Conservation (phyloP, 2,329 filamentous ascomycete species). For the Clarireedia sp. region DNA sequence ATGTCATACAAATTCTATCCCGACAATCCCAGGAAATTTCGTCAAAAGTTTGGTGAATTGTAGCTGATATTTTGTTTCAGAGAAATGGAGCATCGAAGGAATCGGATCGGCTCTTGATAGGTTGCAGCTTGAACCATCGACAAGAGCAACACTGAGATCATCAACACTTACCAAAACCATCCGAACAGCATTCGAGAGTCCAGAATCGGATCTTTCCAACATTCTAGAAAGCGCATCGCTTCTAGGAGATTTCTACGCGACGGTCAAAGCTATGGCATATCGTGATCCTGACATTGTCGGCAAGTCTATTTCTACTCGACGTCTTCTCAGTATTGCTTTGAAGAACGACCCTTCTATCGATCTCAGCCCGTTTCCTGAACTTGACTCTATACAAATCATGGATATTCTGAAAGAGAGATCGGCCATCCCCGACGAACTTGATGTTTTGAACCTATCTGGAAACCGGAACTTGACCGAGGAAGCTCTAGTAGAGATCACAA, state of each 20-base stretch:
- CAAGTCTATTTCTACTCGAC: neutral
- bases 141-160: neutral
- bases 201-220: neutral
- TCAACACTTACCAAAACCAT: neutral
- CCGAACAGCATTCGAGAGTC: neutral
- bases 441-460: slow-evolving; percentile 1
- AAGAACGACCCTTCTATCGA: neutral
- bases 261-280: slow-evolving; percentile 1
- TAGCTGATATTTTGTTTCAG: neutral
- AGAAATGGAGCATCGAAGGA: neutral
- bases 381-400: neutral
- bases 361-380: neutral
- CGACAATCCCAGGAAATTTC: too few species aligned
- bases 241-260: slow-evolving; percentile 1
- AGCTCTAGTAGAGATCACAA: neutral
- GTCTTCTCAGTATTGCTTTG: neutral
- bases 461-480: neutral
- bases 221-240: slow-evolving; percentile 1
- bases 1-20: neutral
- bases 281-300: neutral
- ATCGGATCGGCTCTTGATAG: too few species aligned
- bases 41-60: too few species aligned
- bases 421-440: neutral
- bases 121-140: neutral
- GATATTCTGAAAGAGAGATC: neutral